A percentile compares a stretch with the other conserved stretches of the same genome.
These are phyloP conservation scores for Oryza glaberrima DNA, from an alignment of 176 grass and related monocot genomes.

Conservation along the genomic window DNA sequence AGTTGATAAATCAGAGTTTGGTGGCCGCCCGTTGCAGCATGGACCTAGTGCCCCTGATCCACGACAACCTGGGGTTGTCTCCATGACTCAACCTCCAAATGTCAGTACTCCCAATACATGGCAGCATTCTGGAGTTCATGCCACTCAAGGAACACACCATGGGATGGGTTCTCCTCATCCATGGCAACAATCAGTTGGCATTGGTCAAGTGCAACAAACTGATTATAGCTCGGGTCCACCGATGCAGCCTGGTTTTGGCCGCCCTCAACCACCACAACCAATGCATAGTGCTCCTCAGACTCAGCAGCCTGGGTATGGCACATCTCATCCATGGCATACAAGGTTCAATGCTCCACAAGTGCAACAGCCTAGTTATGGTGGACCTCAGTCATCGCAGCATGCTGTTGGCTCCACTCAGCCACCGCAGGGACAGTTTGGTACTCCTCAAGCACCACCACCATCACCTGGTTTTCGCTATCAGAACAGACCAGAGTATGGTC, in stretches of 20 bases:
- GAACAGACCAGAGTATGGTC: conserved; percentile 12
- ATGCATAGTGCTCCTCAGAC: background rate
- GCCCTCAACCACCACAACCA: conserved; percentile 8
- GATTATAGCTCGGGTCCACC: conserved; percentile 23
- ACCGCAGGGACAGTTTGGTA: conserved; percentile 14
- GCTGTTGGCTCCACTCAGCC: conserved; percentile 4
- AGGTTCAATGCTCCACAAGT: background rate
- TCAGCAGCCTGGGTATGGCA: conserved; percentile 10
- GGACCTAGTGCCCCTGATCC: background rate
- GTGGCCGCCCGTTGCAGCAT: background rate
- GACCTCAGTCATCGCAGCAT: conserved; percentile 15
- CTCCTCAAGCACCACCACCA: conserved; percentile 41
- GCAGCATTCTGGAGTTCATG: background rate
- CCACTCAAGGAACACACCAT: conserved; percentile 22
- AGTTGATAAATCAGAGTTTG: background rate
- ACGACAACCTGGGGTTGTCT: background rate
- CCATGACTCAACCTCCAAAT: conserved; percentile 2
- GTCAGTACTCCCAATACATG: conserved; percentile 16
- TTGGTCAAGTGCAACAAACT: conserved; percentile 26
- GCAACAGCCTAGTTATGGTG: conserved; percentile 31
- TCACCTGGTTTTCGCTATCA: conserved; percentile 13
- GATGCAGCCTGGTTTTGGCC: conserved; percentile 1
- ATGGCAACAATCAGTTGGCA: conserved; percentile 8
- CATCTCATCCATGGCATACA: conserved; percentile 28
- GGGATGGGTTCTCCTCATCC: conserved; percentile 24